These are phyloP conservation scores for Lepidium sativum DNA, from an alignment of 345 rosid species.

Conservation along the genomic window DNA sequence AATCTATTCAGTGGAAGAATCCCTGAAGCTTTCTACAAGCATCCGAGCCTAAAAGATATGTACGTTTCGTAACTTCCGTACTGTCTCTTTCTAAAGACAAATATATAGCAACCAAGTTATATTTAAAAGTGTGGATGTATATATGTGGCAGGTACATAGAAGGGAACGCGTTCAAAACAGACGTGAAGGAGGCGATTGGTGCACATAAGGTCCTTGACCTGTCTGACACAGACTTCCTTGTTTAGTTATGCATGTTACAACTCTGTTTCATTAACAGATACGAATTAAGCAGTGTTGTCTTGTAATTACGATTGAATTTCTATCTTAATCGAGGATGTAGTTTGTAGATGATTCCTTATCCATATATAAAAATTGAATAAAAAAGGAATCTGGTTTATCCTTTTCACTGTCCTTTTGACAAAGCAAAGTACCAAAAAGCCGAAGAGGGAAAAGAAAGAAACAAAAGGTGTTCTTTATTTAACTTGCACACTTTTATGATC, in stretches of 20 bases:
- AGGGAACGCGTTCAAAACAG: slow-evolving; percentile 63
- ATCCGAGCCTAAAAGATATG: slow-evolving; percentile 66
- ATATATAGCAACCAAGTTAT: not conserved
- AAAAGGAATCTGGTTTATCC: slow-evolving; percentile 5
- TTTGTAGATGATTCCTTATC: slow-evolving; percentile 15
- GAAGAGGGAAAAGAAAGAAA: not conserved
- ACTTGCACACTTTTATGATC: slow-evolving; percentile 24
- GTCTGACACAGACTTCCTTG: slow-evolving; percentile 48
- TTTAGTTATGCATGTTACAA: slow-evolving; percentile 23
- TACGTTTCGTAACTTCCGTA: slow-evolving; percentile 25
- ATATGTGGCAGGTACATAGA: slow-evolving; percentile 54
- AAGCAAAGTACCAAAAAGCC: slow-evolving; percentile 25
- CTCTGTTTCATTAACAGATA: not conserved
- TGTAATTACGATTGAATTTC: not conserved
- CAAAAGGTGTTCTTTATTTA: slow-evolving; percentile 22
- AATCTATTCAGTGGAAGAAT: slow-evolving; percentile 67
- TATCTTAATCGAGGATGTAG: not conserved
- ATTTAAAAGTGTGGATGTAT: not conserved
- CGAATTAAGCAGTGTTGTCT: not conserved
- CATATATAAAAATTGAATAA: slow-evolving; percentile 3
- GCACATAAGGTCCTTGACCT: slow-evolving; percentile 60
- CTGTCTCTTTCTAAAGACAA: not conserved
- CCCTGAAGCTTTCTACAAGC: slow-evolving; percentile 59
- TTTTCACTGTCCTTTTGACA: slow-evolving; percentile 21
- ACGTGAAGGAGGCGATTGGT: slow-evolving; percentile 60